These are phyloP conservation scores for Gossypium raimondii DNA, from an alignment of 345 rosid species.

Conservation along the genomic window DNA sequence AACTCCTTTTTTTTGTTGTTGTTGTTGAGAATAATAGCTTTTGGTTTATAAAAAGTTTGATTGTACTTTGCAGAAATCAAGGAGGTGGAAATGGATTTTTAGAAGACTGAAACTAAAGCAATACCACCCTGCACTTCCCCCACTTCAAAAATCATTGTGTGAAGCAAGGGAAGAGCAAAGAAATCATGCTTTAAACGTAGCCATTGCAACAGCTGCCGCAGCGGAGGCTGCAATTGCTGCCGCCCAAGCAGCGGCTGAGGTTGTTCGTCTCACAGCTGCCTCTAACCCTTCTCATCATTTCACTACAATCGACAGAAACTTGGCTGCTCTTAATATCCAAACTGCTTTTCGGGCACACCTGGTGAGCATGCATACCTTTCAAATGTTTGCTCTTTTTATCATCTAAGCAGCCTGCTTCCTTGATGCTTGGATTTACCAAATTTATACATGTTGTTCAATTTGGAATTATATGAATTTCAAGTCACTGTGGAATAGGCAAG, in stretches of 20 bases:
- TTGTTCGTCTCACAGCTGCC: conserved; percentile 54
- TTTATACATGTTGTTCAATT: background rate
- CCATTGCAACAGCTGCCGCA: conserved; percentile 80
- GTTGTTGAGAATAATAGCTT: background rate
- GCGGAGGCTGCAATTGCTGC: conserved; percentile 92
- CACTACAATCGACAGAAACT: conserved; percentile 24
- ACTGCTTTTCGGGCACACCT: conserved; percentile 71
- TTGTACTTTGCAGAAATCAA: conserved; percentile 38
- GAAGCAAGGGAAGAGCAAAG: conserved; percentile 72
- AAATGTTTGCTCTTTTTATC: background rate
- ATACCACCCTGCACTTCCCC: conserved; percentile 41
- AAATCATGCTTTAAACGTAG: conserved; percentile 72
- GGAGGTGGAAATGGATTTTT: conserved; percentile 49
- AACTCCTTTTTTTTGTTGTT: background rate
- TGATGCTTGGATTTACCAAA: background rate
- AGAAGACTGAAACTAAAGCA: conserved; percentile 49
- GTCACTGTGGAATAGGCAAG: conserved; percentile 56
- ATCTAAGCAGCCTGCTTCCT: background rate
- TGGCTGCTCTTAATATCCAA: conserved; percentile 74
- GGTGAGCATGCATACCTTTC: conserved; percentile 37
- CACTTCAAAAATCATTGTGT: conserved; percentile 35
- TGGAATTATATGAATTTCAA: conserved; percentile 7
- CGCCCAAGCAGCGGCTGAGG: conserved; percentile 89
- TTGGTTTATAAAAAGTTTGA: background rate
- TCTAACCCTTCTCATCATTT: conserved; percentile 34